Conservation (phyloP, 768 basidiomycete species). For the Suillus variegatus region DNA sequence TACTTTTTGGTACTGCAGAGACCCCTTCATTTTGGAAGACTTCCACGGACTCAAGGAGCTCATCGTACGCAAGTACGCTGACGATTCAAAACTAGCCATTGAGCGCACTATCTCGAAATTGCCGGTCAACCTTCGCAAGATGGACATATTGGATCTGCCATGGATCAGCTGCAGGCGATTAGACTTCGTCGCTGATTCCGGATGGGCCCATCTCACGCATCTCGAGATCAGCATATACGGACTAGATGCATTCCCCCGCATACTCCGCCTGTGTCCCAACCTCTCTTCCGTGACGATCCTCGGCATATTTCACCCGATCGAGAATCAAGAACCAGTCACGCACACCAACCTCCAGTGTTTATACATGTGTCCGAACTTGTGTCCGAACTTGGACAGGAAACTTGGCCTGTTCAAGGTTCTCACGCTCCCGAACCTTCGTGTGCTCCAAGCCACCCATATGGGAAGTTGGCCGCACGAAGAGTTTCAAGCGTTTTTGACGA, state of each 20-base stretch:
- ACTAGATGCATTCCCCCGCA: constrained; percentile 2
- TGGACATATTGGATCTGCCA: not conserved
- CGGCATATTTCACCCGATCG: not conserved
- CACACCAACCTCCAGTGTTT: not conserved
- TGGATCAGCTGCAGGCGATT: not conserved
- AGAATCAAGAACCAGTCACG: not conserved
- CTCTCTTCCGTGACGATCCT: not conserved
- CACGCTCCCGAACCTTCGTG: constrained; percentile 16
- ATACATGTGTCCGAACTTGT: not conserved
- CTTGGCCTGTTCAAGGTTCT: constrained; percentile 13
- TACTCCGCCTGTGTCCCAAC: not conserved
- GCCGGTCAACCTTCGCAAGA: constrained; percentile 8
- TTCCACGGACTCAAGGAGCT: constrained; percentile 20
- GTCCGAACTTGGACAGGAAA: accelerated
- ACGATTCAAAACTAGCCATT: no score
- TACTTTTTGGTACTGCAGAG: not conserved
- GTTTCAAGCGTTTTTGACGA: constrained; percentile 19
- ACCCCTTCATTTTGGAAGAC: constrained; percentile 5
- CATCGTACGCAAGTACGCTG: constrained; percentile 6
- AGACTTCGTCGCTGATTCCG: not conserved
- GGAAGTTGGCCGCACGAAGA: constrained; percentile 16
- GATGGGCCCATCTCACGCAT: constrained; percentile 13
- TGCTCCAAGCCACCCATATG: constrained; percentile 12
- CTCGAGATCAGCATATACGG: constrained; percentile 6
- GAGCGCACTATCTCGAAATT: constrained; percentile 7